phyloP scores from a whole-genome alignment of 768 basidiomycete species.

The Candolleomyces eurysporus region DNA sequence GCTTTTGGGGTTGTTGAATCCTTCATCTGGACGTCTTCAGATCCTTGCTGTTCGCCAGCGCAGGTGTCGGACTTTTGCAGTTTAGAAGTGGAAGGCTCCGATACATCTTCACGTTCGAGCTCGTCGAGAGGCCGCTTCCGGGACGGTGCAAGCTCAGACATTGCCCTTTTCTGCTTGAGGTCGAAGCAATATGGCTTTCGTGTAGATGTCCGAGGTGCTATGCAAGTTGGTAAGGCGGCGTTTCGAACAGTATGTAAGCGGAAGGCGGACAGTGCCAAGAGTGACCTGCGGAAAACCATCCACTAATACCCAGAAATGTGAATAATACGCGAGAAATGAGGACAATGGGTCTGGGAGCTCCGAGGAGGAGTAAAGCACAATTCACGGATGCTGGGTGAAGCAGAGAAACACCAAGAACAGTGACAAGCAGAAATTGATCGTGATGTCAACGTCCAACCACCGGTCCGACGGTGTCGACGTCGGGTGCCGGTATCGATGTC shows the following conservation, averaged over 20 bases:
- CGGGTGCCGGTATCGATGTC: too few relatives aligned
- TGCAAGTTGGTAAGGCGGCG: background rate
- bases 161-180: background rate
- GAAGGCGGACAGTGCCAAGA: constrained; percentile 3
- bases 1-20: background rate
- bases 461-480: too few relatives aligned
- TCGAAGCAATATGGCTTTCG: background rate
- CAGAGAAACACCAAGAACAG: too few relatives aligned
- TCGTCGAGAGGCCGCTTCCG: background rate
- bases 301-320: background rate
- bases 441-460: too few relatives aligned
- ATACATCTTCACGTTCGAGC: background rate
- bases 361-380: background rate
- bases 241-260: background rate
- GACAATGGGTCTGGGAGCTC: background rate
- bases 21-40: background rate
- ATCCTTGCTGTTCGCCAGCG: background rate
- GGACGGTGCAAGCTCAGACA: background rate
- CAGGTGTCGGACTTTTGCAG: background rate
- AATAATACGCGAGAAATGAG: background rate
- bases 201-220: background rate
- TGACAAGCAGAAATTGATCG: too few relatives aligned
- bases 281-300: background rate
- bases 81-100: background rate
- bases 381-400: too few relatives aligned